Base-by-base conservation (phyloP, 2,329 filamentous ascomycete species). In the Trichoderma semiorbis region DNA sequence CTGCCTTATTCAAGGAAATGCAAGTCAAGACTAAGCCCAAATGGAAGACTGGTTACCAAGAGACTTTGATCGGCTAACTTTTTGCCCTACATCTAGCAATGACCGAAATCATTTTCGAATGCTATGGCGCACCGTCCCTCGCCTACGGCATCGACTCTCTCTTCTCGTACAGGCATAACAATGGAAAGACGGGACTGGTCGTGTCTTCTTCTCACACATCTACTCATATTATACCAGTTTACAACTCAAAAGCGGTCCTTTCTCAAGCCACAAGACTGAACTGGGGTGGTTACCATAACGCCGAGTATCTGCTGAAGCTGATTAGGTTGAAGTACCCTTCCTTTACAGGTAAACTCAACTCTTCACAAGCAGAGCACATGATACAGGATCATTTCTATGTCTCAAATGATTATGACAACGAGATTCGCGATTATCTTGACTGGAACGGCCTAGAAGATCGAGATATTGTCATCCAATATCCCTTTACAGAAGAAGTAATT, bases 41-140 rank as follows among this genome's bases (percentile, higher is more conserved):
- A 16, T 14, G 2, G 16, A 34, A 21, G 39, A n/a, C 5, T 16
- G 12, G 5, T 7, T 1, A 18, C 5, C 12, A 36, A 32, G 28
- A 26, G 24, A 30, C 4, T 7, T 16, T 1, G 2, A 16, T 8
- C 18, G 21, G 62, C 55, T 43, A 18, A 39, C 58, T 26, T 39
- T 55, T 79, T 72, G 7, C 1, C 26, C 57, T 50, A 60, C 58
- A 7, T 67, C 72, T 75, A 97, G 94, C 93, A 76, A 98, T 98
- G 95, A 97, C 93, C 57, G 96, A 99, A 79, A 95, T 98, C 70
- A 85, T 99, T 12, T 99, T 98, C 80, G 96, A 99, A 82, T 97
- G 94, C 82, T 99, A 99, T 81, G 89, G 90, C 72, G 95, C 93
- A 12, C 95, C 96, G 0, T 95, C 93, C 2, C 87, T 98, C 30